phyloP scores from a whole-genome alignment of 371 early-diverging fungal species.

The Mucor saturninus region DNA sequence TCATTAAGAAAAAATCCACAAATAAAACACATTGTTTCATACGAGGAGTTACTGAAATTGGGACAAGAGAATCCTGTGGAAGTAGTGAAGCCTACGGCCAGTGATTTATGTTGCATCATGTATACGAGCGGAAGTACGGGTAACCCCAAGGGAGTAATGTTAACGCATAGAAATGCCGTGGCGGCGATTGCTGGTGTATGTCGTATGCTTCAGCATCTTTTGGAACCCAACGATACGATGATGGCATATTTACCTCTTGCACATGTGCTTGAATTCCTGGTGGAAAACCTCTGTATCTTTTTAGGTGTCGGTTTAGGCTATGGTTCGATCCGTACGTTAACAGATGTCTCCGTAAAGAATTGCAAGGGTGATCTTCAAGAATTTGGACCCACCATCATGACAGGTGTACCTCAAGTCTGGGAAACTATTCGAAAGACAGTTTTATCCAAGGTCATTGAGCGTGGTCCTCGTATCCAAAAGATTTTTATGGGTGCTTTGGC shows the following conservation, averaged over 20 bases:
- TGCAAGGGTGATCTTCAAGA: constrained; percentile 95
- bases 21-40: constrained; percentile 35
- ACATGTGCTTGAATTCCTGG: constrained; percentile 90
- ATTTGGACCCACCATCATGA: constrained; percentile 90
- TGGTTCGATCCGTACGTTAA: constrained; percentile 85
- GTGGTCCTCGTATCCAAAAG: constrained; percentile 66
- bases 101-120: constrained; percentile 85
- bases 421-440: constrained; percentile 91
- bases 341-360: constrained; percentile 89
- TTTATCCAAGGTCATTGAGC: constrained; percentile 68
- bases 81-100: constrained; percentile 55
- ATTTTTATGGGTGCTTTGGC: constrained; percentile 78
- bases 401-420: constrained; percentile 96
- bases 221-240: constrained; percentile 75
- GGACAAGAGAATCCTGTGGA: constrained; percentile 68
- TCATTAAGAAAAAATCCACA: constrained; percentile 15
- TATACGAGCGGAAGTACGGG: constrained; percentile 88
- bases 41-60: constrained; percentile 62
- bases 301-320: constrained; percentile 89
- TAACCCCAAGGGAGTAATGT: constrained; percentile 72
- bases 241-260: constrained; percentile 95
- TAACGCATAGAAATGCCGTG: constrained; percentile 78
- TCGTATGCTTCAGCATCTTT: constrained; percentile 71
- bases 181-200: constrained; percentile 81
- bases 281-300: constrained; percentile 76